Percentiles rank a stretch among this genome's conserved stretches.
Conservation (phyloP, 108 stramenopile genomes). For the Nitzschia sp. region DNA sequence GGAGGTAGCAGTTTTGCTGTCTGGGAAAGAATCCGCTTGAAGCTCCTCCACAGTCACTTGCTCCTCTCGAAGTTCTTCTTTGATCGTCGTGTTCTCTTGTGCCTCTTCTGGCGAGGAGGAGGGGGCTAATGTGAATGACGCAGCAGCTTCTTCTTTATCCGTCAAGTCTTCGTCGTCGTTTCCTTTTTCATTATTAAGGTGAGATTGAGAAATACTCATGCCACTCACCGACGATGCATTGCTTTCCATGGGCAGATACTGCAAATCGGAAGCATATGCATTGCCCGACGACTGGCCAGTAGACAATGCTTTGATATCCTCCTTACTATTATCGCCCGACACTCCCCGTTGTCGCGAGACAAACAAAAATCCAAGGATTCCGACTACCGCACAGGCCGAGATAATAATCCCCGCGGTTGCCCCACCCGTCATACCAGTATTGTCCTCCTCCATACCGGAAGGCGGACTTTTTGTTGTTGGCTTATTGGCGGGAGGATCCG, state of each 20-base stretch:
- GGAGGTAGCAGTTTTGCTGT: not conserved
- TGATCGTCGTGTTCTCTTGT: not conserved
- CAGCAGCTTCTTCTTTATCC: too few relatives aligned
- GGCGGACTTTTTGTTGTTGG: not conserved
- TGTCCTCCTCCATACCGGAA: not conserved
- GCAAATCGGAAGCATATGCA: not conserved
- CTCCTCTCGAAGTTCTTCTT: not conserved
- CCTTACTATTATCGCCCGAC: not conserved
- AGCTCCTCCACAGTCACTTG: not conserved
- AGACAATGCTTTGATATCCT: not conserved
- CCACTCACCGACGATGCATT: not conserved
- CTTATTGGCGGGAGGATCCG: not conserved
- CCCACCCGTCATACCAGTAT: not conserved
- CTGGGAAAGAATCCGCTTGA: not conserved
- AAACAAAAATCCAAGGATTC: not conserved
- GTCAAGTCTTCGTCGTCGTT: not conserved
- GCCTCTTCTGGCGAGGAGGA: not conserved
- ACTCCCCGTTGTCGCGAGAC: not conserved
- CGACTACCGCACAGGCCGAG: not conserved
- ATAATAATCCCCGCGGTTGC: conserved; percentile 3
- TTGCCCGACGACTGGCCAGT: not conserved
- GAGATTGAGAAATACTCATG: not conserved
- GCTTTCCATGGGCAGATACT: not conserved
- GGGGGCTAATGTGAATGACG: too few relatives aligned
- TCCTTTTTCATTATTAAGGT: not conserved